Conservation (phyloP, 1,284 basidiomycete species). For the Ustilago sp. region DNA sequence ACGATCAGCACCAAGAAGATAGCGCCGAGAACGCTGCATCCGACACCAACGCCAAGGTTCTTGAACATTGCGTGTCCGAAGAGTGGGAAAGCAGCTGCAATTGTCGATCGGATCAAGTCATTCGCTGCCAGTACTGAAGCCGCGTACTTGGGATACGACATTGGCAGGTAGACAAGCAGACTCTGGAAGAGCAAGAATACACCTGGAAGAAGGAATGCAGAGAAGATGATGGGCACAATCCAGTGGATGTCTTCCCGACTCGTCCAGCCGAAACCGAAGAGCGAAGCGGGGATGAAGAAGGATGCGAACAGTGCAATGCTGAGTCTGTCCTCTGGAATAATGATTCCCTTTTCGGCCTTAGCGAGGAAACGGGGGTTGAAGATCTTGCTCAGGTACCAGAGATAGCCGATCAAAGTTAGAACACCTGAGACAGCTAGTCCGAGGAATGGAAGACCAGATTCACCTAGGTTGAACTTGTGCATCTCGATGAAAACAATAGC, state of each 20-base stretch:
- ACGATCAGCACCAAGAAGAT: constrained; percentile 39
- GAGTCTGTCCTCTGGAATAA: constrained; percentile 72
- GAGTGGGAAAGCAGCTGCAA: constrained; percentile 49
- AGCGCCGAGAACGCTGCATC: constrained; percentile 42
- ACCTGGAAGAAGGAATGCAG: constrained; percentile 31
- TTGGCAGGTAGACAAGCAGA: constrained; percentile 42
- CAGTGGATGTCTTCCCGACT: constrained; percentile 52
- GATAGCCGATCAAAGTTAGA: constrained; percentile 30
- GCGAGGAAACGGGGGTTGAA: constrained; percentile 50
- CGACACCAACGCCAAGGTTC: constrained; percentile 41
- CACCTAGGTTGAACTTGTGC: constrained; percentile 55
- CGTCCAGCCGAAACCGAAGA: constrained; percentile 63
- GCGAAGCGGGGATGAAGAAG: constrained; percentile 77
- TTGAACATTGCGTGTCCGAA: constrained; percentile 50
- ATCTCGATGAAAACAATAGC: constrained; percentile 47
- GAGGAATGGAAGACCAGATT: constrained; percentile 46
- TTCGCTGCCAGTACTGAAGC: constrained; percentile 44
- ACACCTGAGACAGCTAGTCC: constrained; percentile 34
- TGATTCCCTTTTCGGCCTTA: constrained; percentile 64
- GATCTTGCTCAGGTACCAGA: constrained; percentile 35
- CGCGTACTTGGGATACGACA: constrained; percentile 45
- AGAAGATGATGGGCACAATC: constrained; percentile 55
- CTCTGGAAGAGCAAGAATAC: constrained; percentile 56
- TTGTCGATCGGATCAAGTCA: constrained; percentile 32
- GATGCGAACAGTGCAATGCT: constrained; percentile 74